Base-by-base conservation (phyloP, 2,329 filamentous ascomycete genomes). In the Ascochyta koolunga region DNA sequence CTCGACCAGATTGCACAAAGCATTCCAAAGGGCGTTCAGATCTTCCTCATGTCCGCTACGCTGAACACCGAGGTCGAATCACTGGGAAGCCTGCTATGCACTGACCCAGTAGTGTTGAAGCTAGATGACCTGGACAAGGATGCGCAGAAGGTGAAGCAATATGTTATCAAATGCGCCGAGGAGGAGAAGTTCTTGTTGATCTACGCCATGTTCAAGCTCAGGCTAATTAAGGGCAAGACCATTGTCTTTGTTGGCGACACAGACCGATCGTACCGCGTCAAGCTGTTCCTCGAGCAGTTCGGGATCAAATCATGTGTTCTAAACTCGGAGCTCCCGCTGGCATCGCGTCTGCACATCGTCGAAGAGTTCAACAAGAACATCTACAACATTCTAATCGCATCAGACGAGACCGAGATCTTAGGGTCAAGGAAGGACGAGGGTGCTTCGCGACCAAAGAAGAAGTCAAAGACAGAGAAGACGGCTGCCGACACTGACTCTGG, bases 301-400 rank as follows among this genome's bases (percentile, higher is more conserved):
- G 93, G 92, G 40, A 93, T 97, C 70, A 89, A 91, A 72, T 93
- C 90, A 67, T 96, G 91, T 75, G 90, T 97, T 24, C 79, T 99
- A 35, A 99, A 99, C 77, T 95, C 91, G 1, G 93, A 99, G 71
- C 78, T 99, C 31, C 95, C 95, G 0, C 88, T 98, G 61, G 97
- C 97, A 69, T 95, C 90, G 1, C 84, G 95, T 55, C 86, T 97
- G 33, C 93, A 99, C 71, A 92, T 96, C 2, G 93, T 99, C 2
- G 90, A 98, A 67, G 92, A 98, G 73, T 99, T 99, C 78, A 99
- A 98, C 79, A 90, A 90, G 76, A 90, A 91, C 47, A 87, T 98
- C 6, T 99, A 99, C 81, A 93, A 99, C 67, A 97, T 98, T 58
- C 93, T 99, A 63, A 96, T 99, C 66, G 95, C 95, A 0, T 93